These are phyloP conservation scores for Umbilicaria muhlenbergii DNA, from an alignment of 495 filamentous ascomycete species.

Conservation along the genomic window DNA sequence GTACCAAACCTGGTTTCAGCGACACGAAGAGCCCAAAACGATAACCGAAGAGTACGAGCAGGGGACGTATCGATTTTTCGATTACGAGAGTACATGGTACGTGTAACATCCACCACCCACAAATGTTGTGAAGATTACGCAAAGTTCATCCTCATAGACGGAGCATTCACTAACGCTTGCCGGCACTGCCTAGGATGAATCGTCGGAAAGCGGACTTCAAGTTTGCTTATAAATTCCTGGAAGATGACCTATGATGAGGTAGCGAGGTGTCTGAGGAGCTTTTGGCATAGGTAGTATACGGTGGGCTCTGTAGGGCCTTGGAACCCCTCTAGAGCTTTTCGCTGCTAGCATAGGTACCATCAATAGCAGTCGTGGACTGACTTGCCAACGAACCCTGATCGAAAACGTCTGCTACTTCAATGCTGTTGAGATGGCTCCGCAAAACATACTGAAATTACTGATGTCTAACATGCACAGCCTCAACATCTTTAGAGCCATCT, in stretches of 20 bases:
- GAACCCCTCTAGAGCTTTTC: background rate
- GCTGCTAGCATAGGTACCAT: background rate
- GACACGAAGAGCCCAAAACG: constrained; percentile 93
- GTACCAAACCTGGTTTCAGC: constrained; percentile 98
- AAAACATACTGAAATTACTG: too few relatives aligned
- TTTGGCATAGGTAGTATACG: too few relatives aligned
- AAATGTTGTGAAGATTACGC: background rate
- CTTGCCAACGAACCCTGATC: background rate
- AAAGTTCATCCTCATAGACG: background rate
- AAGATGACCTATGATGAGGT: constrained; percentile 60
- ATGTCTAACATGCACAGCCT: too few relatives aligned
- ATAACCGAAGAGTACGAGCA: constrained; percentile 98
- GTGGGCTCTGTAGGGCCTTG: background rate
- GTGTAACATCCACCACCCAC: constrained; percentile 17
- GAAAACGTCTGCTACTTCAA: background rate
- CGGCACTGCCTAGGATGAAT: constrained; percentile 70
- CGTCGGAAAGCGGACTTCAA: constrained; percentile 96
- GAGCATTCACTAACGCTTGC: background rate
- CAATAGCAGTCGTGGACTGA: background rate
- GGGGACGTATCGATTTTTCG: constrained; percentile 96
- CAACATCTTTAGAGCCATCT: too few relatives aligned
- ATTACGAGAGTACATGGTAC: constrained; percentile 98
- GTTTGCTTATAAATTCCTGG: constrained; percentile 93
- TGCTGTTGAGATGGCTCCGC: background rate
- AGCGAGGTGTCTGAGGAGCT: background rate